These are phyloP conservation scores for Saccharomycopsis selenospora DNA, from an alignment of 805 yeast genomes.

Conservation along the genomic window DNA sequence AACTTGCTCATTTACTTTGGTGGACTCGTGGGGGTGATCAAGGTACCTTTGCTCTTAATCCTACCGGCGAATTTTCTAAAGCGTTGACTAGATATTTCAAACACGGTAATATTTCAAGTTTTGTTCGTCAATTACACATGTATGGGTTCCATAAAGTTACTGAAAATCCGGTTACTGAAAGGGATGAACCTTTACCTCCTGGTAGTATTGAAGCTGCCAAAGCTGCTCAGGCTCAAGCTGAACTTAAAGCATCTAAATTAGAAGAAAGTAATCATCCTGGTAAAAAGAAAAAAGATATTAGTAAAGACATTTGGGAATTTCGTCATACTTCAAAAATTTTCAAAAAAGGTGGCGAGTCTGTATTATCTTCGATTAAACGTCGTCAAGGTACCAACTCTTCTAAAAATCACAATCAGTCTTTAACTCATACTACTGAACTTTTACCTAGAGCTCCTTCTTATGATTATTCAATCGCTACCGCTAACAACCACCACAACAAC, in stretches of 20 bases:
- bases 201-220: neutral
- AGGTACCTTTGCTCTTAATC: constrained; percentile 56
- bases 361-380: constrained; percentile 69
- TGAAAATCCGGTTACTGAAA: constrained; percentile 25
- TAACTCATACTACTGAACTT: constrained; percentile 6
- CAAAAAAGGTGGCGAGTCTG: constrained; percentile 71
- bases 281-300: neutral
- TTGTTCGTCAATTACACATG: constrained; percentile 93
- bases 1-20: constrained; percentile 52
- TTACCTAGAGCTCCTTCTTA: constrained; percentile 5
- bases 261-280: neutral
- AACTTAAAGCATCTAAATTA: neutral
- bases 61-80: constrained; percentile 55
- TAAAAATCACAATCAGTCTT: constrained; percentile 25
- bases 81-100: constrained; percentile 73
- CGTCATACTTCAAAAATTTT: constrained; percentile 75
- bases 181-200: neutral
- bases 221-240: neutral
- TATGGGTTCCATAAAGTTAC: constrained; percentile 87
- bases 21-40: constrained; percentile 43
- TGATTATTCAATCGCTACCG: neutral
- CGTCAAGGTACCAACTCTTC: constrained; percentile 42
- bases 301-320: constrained; percentile 67
- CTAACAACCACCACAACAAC: constrained; percentile 6
- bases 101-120: constrained; percentile 89